A percentile compares a stretch with the other conserved stretches of the same genome.
These are phyloP conservation scores for Lentinula raphanica DNA, from an alignment of 768 basidiomycete species.

Conservation along the genomic window DNA sequence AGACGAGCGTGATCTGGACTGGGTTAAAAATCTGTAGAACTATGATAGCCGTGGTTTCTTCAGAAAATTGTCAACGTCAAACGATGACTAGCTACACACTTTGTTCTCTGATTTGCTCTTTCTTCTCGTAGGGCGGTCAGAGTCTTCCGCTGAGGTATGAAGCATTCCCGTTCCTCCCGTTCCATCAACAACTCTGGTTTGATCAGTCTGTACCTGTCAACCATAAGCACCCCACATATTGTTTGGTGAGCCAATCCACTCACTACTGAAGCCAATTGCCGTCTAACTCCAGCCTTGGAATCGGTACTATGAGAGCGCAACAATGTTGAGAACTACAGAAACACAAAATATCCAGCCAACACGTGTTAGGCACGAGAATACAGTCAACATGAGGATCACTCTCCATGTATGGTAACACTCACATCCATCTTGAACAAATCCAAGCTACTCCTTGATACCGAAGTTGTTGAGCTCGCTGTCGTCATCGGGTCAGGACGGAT, in stretches of 20 bases:
- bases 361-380: constrained; percentile 44
- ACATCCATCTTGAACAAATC: constrained; percentile 28
- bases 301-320: constrained; percentile 31
- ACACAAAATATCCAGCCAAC: constrained; percentile 21
- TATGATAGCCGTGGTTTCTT: constrained; percentile 23
- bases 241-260: neutral
- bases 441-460: constrained; percentile 14
- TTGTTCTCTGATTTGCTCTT: constrained; percentile 40
- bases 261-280: neutral
- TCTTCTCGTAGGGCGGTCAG: constrained; percentile 36
- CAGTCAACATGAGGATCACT: constrained; percentile 11
- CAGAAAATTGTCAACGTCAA: constrained; percentile 6
- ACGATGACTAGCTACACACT: constrained; percentile 24
- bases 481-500: constrained; percentile 5
- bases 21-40: constrained; percentile 57
- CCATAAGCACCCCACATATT: neutral
- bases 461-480: constrained; percentile 5
- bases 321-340: constrained; percentile 33
- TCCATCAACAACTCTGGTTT: constrained; percentile 24
- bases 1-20: constrained; percentile 60
- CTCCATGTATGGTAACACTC: constrained; percentile 16
- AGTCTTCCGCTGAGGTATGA: constrained; percentile 19
- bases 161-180: constrained; percentile 22
- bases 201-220: constrained; percentile 3
- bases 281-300: neutral